Conservation (phyloP, 352 stramenopile species). For the Phytophthora fragariaefolia region DNA sequence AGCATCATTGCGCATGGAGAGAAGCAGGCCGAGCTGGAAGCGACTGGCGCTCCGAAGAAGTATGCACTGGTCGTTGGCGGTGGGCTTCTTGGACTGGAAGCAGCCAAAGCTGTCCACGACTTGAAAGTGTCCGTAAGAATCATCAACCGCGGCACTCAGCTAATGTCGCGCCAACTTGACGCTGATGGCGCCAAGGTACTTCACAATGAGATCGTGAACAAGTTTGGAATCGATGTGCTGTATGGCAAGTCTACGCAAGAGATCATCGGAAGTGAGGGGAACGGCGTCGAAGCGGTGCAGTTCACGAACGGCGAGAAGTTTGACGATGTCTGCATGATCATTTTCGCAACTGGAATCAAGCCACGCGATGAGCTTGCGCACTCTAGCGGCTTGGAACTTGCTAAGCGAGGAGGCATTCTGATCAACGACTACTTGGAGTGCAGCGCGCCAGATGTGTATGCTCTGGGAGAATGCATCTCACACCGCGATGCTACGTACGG, state of each 20-base stretch:
- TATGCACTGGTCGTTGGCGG: conserved; percentile 67
- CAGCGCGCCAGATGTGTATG: conserved; percentile 79
- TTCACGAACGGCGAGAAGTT: conserved; percentile 86
- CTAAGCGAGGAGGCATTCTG: conserved; percentile 87
- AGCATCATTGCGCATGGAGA: conserved; percentile 87
- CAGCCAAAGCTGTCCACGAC: conserved; percentile 91
- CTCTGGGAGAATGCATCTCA: conserved; percentile 91
- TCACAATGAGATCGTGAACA: conserved; percentile 89
- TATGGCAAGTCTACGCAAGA: conserved; percentile 88
- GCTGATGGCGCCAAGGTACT: conserved; percentile 90
- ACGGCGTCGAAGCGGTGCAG: conserved; percentile 67
- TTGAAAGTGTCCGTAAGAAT: conserved; percentile 90
- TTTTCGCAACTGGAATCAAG: conserved; percentile 92
- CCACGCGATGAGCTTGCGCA: conserved; percentile 90
- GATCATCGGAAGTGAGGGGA: conserved; percentile 48
- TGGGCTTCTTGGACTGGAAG: conserved; percentile 87
- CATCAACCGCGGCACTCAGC: conserved; percentile 90
- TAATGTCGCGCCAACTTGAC: conserved; percentile 95
- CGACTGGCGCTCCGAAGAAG: conserved; percentile 38
- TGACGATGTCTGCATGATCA: conserved; percentile 92
- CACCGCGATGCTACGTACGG: conserved; percentile 94
- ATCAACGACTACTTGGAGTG: conserved; percentile 91
- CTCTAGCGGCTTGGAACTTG: conserved; percentile 67
- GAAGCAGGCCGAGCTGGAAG: conserved; percentile 44
- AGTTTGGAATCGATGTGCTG: conserved; percentile 86